Percentiles rank a stretch among this genome's conserved stretches.
These are phyloP conservation scores for Volvariella surrecta DNA, from an alignment of 1,284 basidiomycete species.

Conservation along the genomic window DNA sequence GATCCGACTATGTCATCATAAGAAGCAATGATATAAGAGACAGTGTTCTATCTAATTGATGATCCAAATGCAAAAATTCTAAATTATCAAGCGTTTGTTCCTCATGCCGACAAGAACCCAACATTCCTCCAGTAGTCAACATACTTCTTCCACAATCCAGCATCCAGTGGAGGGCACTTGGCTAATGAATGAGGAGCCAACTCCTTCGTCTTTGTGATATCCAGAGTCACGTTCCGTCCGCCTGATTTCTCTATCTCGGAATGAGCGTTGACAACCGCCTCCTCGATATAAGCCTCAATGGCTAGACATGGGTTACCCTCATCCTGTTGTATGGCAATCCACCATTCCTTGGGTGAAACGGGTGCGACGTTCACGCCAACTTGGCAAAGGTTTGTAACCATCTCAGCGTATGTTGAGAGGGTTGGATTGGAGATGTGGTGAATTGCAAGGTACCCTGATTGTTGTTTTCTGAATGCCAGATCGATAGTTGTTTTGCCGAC, in stretches of 20 bases:
- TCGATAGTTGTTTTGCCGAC: slow-evolving; percentile 10
- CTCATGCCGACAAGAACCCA: slow-evolving; percentile 4
- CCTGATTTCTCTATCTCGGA: slow-evolving; percentile 3
- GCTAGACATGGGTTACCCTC: slow-evolving; percentile 9
- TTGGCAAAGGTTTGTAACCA: too few species aligned
- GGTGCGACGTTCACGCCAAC: slow-evolving; percentile 2
- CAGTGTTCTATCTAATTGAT: too few species aligned
- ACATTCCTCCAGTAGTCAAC: slow-evolving; percentile 4
- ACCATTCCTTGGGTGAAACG: slow-evolving; percentile 9
- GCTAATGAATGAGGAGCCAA: slow-evolving; percentile 1
- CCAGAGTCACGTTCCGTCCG: slow-evolving; percentile 3
- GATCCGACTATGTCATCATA: too few species aligned
- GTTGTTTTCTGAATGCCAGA: slow-evolving; percentile 5
- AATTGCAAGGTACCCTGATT: neutral
- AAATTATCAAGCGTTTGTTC: too few species aligned
- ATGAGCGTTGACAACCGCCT: slow-evolving; percentile 8
- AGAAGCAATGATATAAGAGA: too few species aligned
- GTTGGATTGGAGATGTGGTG: too few species aligned
- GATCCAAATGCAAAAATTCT: too few species aligned
- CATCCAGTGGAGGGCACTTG: slow-evolving; percentile 6
- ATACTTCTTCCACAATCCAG: slow-evolving; percentile 7
- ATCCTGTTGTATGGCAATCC: slow-evolving; percentile 9
- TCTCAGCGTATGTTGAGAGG: too few species aligned
- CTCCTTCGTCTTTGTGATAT: slow-evolving; percentile 4
- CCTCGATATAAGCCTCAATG: slow-evolving; percentile 10